Evolutionary conservation across 2,329 filamentous ascomycete species (phyloP).

Genomic region (Dothideomycetes sp.): DNA sequence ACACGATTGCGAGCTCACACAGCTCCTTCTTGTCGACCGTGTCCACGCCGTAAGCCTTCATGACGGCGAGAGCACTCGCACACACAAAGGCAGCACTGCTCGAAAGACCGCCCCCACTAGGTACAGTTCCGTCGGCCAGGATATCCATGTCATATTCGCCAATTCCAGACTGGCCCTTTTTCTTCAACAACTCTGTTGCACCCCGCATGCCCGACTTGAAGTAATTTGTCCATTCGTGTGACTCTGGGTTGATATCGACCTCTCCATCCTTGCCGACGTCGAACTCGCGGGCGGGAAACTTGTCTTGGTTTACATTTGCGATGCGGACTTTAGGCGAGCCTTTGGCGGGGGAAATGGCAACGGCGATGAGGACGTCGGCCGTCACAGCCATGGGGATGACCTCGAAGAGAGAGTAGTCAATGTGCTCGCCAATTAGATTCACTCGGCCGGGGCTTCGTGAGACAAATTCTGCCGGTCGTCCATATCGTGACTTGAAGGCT

Average conservation of each 20-base stretch:
- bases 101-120: constrained; percentile 81
- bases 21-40: constrained; percentile 82
- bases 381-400: constrained; percentile 93
- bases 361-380: constrained; percentile 80
- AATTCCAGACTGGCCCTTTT: constrained; percentile 50
- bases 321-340: constrained; percentile 59
- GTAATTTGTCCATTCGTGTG: constrained; percentile 96
- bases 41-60: constrained; percentile 71
- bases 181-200: constrained; percentile 64
- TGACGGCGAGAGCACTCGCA: constrained; percentile 75
- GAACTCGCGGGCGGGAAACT: constrained; percentile 68
- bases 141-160: constrained; percentile 71
- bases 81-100: constrained; percentile 92
- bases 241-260: constrained; percentile 64
- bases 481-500: constrained; percentile 61
- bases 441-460: constrained; percentile 86
- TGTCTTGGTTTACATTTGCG: constrained; percentile 63
- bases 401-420: constrained; percentile 95
- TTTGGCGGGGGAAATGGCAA: constrained; percentile 45
- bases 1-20: constrained; percentile 86
- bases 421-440: constrained; percentile 98
- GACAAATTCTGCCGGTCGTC: constrained; percentile 64
- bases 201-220: constrained; percentile 87
- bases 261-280: constrained; percentile 49
- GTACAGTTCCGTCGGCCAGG: constrained; percentile 83